phyloP scores from a whole-genome alignment of 2,329 filamentous ascomycete genomes.

The Fusarium sp. region DNA sequence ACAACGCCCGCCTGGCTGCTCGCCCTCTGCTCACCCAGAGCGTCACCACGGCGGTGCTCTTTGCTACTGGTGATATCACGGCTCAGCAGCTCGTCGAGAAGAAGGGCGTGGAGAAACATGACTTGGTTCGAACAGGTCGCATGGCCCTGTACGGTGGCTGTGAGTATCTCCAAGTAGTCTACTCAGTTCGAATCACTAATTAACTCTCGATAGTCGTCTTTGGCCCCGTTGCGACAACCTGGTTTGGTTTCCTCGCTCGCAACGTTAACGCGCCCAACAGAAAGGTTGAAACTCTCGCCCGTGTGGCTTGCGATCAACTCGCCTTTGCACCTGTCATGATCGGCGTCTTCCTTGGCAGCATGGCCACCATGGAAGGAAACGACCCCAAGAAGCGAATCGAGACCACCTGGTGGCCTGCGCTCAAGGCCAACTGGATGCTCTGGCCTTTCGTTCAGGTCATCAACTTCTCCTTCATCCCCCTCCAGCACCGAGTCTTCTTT shows the following conservation, averaged over 20 bases:
- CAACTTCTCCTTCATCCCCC: constrained; percentile 89
- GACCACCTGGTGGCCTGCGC: constrained; percentile 76
- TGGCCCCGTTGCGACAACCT: constrained; percentile 87
- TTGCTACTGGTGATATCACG: constrained; percentile 89
- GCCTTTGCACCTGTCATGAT: constrained; percentile 89
- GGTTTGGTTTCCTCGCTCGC: constrained; percentile 84
- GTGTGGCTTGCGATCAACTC: constrained; percentile 83
- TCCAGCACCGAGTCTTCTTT: constrained; percentile 85
- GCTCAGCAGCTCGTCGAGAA: constrained; percentile 93
- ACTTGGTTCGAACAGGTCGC: constrained; percentile 76
- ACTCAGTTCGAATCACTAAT: constrained; percentile 1
- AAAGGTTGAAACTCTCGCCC: constrained; percentile 78
- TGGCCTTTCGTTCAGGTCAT: constrained; percentile 88
- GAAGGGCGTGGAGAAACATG: constrained; percentile 81
- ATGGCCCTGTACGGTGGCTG: constrained; percentile 86
- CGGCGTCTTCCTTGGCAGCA: constrained; percentile 82
- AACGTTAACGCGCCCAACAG: constrained; percentile 73
- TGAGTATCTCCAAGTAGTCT: constrained; percentile 54
- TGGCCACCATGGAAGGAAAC: constrained; percentile 83
- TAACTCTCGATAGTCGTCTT: constrained; percentile 72
- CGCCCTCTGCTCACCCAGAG: constrained; percentile 91
- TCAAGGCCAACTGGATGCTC: constrained; percentile 86
- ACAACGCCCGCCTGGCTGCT: constrained; percentile 83
- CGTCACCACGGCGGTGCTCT: constrained; percentile 90
- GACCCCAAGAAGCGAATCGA: constrained; percentile 74